These are phyloP conservation scores for Aspergillus kassunensis DNA, from an alignment of 495 filamentous ascomycete species.

Conservation along the genomic window DNA sequence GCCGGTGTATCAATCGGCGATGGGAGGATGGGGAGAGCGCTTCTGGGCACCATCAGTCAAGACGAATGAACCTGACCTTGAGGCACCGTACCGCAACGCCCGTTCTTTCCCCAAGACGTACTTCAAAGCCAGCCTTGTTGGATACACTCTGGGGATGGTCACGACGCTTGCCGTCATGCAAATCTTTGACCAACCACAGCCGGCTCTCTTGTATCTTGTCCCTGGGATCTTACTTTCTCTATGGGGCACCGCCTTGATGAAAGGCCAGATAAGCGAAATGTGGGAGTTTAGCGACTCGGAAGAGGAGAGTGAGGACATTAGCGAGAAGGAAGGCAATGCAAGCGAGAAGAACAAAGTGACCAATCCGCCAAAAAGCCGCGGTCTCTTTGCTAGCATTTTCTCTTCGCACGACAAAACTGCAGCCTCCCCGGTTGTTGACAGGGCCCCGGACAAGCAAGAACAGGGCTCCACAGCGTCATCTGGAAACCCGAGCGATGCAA, in stretches of 20 bases:
- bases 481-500: neutral
- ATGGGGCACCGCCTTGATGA: slow-evolving; percentile 72
- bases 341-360: slow-evolving; percentile 22
- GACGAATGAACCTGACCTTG: slow-evolving; percentile 25
- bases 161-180: slow-evolving; percentile 74
- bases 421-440: neutral
- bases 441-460: slow-evolving; percentile 13
- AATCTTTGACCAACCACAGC: slow-evolving; percentile 76
- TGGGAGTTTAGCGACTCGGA: slow-evolving; percentile 75
- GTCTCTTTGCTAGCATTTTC: slow-evolving; percentile 30
- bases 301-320: slow-evolving; percentile 25
- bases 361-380: slow-evolving; percentile 15
- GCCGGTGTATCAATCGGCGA: slow-evolving; percentile 55
- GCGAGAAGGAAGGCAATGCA: slow-evolving; percentile 14
- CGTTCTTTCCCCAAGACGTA: slow-evolving; percentile 76
- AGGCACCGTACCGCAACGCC: slow-evolving; percentile 41
- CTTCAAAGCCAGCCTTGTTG: slow-evolving; percentile 73
- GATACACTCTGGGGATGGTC: slow-evolving; percentile 79
- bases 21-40: slow-evolving; percentile 75
- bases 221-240: slow-evolving; percentile 72
- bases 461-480: slow-evolving; percentile 7
- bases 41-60: slow-evolving; percentile 63
- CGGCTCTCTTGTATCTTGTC: slow-evolving; percentile 89
- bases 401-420: slow-evolving; percentile 14
- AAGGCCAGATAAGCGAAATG: slow-evolving; percentile 68